Base-by-base conservation (phyloP, 192 early-diverging fungal species). In the Backusella macrospora region DNA sequence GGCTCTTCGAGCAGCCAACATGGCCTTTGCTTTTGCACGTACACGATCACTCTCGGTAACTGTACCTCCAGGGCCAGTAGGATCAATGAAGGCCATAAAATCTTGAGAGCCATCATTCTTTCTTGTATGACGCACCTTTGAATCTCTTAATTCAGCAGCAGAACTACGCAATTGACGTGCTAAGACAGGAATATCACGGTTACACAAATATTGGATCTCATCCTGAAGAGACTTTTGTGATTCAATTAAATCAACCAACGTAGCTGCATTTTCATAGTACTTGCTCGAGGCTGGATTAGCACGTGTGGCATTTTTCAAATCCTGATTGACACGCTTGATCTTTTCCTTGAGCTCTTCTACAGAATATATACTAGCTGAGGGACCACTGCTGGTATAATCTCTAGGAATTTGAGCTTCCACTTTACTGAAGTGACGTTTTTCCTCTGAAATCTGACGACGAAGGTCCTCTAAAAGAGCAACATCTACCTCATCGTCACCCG, bases 1-100 rank as follows among this genome's bases (percentile, higher is more conserved):
- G 3, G 81, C 80, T 73, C 86, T 80, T 15, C 83, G 78, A 59
- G 83, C 83, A 67, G 86, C 86, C 65, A 87, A 70, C 87, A 89
- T 87, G 13, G 84, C 75, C 62, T 84, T 81, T 15, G 84, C 84
- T 55, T 82, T 87, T 13, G 87, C 86, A 39, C 82, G 82, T 63
- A 84, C 85, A 46, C 76, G 79, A 67, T 89, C 87, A 23, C 79
- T 73, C 18, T 86, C 86, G 4, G 87, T 87, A 21, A 85, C 65
- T 23, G 78, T 29, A 4, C 87, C 87, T 6, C 79, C 82, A 3
- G 87, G 87, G 13, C 87, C 87, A 15, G 87, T 88, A 16, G 84
- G 81, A 40, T 74, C 66, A 70, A 87, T 75, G 21, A 73, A 75
- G 3, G 73, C 45, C 42, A 69, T 59, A 76, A 73, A 52, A 26